Conservation (phyloP, 2,329 filamentous ascomycete genomes). For the Exophiala dermatitidis region DNA sequence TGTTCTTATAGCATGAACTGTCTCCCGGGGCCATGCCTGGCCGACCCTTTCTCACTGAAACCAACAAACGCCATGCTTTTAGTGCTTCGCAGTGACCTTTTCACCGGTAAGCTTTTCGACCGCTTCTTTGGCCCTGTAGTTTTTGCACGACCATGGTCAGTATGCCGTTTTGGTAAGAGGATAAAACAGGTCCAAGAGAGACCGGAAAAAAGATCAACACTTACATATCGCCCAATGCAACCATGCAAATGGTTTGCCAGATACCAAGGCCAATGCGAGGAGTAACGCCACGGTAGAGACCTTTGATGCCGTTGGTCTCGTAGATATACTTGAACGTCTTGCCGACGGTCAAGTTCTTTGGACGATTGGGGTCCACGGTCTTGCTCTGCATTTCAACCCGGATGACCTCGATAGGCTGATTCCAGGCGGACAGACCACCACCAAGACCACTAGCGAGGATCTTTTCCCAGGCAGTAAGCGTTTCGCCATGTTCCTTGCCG, state of each 20-base stretch:
- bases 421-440: constrained; percentile 95
- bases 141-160: too few relatives aligned
- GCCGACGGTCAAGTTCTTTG: constrained; percentile 97
- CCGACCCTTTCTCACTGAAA: too few relatives aligned
- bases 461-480: constrained; percentile 77
- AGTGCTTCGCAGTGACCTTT: constrained; percentile 58
- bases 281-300: constrained; percentile 90
- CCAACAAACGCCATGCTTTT: constrained; percentile 31
- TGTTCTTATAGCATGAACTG: too few relatives aligned
- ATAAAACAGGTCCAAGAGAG: too few relatives aligned
- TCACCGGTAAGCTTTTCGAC: constrained; percentile 61
- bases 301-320: constrained; percentile 74
- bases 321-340: constrained; percentile 84
- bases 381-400: constrained; percentile 99
- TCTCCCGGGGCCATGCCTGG: too few relatives aligned
- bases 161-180: too few relatives aligned
- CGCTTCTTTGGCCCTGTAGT: constrained; percentile 53
- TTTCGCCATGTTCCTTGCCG: constrained; percentile 71
- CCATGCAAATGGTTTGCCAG: constrained; percentile 99
- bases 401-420: constrained; percentile 99
- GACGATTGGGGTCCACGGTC: constrained; percentile 92
- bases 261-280: constrained; percentile 90
- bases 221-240: constrained; percentile 95
- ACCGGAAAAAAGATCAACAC: constrained; percentile 39
- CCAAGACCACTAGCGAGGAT: constrained; percentile 77